Evolutionary conservation across 371 early-diverging fungal species (phyloP).

Genomic region (Circinella umbellata): DNA sequence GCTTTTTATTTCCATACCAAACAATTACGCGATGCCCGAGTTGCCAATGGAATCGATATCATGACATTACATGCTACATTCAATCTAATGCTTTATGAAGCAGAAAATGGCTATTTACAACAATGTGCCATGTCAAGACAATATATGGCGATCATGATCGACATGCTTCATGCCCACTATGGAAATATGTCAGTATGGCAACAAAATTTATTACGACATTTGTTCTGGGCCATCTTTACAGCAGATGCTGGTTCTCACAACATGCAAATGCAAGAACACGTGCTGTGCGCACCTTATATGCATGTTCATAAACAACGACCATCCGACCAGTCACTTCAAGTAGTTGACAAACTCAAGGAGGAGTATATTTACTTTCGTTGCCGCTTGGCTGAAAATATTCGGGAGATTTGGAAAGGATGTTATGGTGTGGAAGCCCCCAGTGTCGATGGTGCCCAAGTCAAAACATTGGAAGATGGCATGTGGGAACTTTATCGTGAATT

Average conservation of each 20-base stretch:
- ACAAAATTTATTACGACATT: conserved; percentile 28
- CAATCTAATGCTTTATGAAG: conserved; percentile 31
- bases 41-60: conserved; percentile 23
- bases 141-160: conserved; percentile 32
- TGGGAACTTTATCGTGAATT: conserved; percentile 28
- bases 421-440: conserved; percentile 17
- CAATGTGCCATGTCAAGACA: conserved; percentile 24
- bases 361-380: conserved; percentile 34
- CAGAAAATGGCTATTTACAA: conserved; percentile 27
- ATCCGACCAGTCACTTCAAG: conserved; percentile 24
- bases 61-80: conserved; percentile 29
- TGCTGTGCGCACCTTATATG: conserved; percentile 27
- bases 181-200: conserved; percentile 32
- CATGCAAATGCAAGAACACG: conserved; percentile 28
- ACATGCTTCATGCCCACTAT: conserved; percentile 27
- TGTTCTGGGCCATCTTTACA: conserved; percentile 32
- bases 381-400: conserved; percentile 24
- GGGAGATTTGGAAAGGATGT: conserved; percentile 23
- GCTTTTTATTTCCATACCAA: conserved; percentile 29
- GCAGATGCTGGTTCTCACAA: conserved; percentile 25
- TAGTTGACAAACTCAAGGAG: conserved; percentile 30
- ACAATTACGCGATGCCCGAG: conserved; percentile 17
- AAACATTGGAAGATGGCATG: conserved; percentile 24
- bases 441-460: conserved; percentile 26
- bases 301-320: conserved; percentile 31